phyloP scores from a whole-genome alignment of 441 rosid genomes.

The Pelargonium australe region DNA sequence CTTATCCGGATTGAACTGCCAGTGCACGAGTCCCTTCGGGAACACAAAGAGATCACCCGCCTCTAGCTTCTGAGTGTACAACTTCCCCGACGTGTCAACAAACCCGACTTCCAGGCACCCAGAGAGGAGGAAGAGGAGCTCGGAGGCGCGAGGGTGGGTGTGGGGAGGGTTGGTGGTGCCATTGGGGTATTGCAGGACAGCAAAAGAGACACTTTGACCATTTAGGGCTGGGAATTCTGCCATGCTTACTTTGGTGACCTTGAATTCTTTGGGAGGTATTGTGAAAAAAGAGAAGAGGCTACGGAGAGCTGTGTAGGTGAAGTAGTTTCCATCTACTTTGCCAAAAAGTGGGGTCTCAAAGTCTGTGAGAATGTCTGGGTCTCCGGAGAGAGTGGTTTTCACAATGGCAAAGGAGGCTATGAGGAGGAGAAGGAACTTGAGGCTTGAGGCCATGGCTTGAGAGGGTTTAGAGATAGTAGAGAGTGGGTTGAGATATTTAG shows the following conservation, averaged over 20 bases:
- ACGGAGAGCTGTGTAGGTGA: background rate
- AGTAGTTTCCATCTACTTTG: background rate
- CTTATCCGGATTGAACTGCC: slow-evolving; percentile 11
- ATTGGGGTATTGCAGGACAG: background rate
- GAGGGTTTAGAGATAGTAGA: background rate
- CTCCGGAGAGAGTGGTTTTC: background rate
- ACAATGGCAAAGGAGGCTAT: background rate
- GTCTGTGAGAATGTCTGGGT: background rate
- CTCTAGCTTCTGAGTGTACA: slow-evolving; percentile 10
- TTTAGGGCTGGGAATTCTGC: slow-evolving; percentile 10
- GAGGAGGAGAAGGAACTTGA: background rate
- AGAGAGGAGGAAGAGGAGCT: slow-evolving; percentile 13
- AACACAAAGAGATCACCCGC: slow-evolving; percentile 8
- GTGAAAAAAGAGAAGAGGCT: background rate
- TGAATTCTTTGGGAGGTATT: background rate
- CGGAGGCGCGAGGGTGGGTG: slow-evolving; percentile 13
- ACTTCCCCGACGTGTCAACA: slow-evolving; percentile 14
- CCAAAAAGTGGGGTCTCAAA: background rate
- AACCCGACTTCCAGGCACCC: slow-evolving; percentile 16
- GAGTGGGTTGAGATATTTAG: background rate
- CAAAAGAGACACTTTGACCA: slow-evolving; percentile 12
- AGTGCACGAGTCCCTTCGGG: slow-evolving; percentile 16
- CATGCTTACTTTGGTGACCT: background rate
- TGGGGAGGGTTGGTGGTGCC: slow-evolving; percentile 7
- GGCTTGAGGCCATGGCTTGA: background rate